Evolutionary conservation across 73 alveolate species (phyloP).

Genomic region (Tetrahymena elliotti): DNA sequence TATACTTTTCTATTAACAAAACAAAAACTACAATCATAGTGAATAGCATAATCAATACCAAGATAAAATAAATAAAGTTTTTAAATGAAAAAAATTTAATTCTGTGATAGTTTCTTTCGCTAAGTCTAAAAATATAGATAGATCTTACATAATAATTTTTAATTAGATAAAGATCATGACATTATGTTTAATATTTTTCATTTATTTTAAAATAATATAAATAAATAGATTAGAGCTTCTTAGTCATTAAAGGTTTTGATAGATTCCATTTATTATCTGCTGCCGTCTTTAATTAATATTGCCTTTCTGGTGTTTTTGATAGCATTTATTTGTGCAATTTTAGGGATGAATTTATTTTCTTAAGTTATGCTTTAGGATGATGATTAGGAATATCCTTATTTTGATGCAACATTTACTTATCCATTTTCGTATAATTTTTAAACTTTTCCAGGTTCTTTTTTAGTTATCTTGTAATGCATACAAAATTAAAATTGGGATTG

Average conservation of each 20-base stretch:
- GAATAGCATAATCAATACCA: no score
- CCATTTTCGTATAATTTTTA: background rate
- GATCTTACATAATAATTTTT: no score
- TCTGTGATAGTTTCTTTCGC: no score
- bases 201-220: background rate
- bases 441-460: background rate
- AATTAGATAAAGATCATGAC: no score
- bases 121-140: no score
- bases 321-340: slow-evolving; percentile 34
- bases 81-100: no score
- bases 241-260: background rate
- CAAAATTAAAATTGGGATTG: background rate
- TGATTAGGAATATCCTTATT: background rate
- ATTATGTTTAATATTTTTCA: no score
- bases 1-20: no score
- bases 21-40: no score
- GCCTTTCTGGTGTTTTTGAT: background rate
- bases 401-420: background rate
- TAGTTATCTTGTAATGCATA: background rate
- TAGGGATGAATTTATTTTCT: slow-evolving; percentile 43
- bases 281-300: background rate
- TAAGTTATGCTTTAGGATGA: background rate
- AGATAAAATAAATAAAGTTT: no score
- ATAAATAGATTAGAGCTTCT: background rate
- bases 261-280: background rate